Percentiles rank a stretch among this genome's conserved stretches.
phyloP scores from a whole-genome alignment of 2,329 filamentous ascomycete genomes.

The Furcasterigmium sp. region DNA sequence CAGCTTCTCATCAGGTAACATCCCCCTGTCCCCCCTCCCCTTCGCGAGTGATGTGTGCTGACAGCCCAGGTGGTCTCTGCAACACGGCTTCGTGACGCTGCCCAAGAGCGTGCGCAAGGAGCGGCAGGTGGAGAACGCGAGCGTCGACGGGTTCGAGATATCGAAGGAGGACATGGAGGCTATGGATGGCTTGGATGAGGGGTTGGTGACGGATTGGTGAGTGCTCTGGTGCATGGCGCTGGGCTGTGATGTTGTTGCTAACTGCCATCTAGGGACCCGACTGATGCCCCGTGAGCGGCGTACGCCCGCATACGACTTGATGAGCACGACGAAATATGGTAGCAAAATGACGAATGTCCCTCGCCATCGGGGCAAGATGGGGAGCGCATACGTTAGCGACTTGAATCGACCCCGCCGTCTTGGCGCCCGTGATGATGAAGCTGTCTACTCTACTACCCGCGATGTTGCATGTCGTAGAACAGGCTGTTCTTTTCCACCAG shows the following conservation, averaged over 20 bases:
- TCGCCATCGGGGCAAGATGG: no score
- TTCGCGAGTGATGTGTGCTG: no score
- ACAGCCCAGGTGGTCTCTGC: conserved; percentile 75
- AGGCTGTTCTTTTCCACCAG: no score
- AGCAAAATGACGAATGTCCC: no score
- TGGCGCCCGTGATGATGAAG: no score
- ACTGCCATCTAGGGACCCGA: conserved; percentile 21
- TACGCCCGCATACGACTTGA: no score
- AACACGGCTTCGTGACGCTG: conserved; percentile 66
- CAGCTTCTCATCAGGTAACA: conserved; percentile 74
- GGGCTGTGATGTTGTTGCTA: background rate
- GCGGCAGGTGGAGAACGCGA: conserved; percentile 60
- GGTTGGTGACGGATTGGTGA: conserved; percentile 64
- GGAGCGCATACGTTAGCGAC: no score
- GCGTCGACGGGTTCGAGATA: conserved; percentile 57
- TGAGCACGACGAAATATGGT: no score
- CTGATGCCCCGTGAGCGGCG: conserved; percentile 17
- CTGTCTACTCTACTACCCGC: no score
- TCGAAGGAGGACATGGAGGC: conserved; percentile 54
- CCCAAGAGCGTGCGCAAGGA: conserved; percentile 65
- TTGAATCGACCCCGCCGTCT: no score
- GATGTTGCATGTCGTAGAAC: no score
- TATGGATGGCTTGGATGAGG: conserved; percentile 65
- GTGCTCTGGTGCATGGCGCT: conserved; percentile 6
- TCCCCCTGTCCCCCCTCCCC: no score